A percentile compares a stretch with the other conserved stretches of the same genome.
These are phyloP conservation scores for Phytophthora capsici DNA, from an alignment of 352 stramenopile genomes.

Conservation along the genomic window DNA sequence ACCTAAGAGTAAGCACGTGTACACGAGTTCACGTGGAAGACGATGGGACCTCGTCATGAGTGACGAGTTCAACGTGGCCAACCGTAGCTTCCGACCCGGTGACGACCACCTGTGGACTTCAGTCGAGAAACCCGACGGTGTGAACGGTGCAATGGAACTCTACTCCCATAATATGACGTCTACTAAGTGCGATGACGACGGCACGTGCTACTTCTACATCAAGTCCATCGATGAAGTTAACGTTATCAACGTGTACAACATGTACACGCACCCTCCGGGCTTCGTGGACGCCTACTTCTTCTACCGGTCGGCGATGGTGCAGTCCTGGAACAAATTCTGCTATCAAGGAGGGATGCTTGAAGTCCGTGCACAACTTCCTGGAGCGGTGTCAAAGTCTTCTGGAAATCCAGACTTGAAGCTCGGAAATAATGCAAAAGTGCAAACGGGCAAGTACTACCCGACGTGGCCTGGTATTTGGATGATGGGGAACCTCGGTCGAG, in stretches of 20 bases:
- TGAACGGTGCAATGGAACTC: slow-evolving; percentile 88
- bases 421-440: slow-evolving; percentile 37
- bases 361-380: slow-evolving; percentile 86
- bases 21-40: slow-evolving; percentile 44
- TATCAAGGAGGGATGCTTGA: slow-evolving; percentile 94
- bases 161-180: slow-evolving; percentile 88
- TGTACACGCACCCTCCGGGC: slow-evolving; percentile 50
- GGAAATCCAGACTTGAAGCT: slow-evolving; percentile 49
- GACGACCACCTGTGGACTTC: slow-evolving; percentile 94
- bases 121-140: slow-evolving; percentile 93
- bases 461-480: slow-evolving; percentile 94
- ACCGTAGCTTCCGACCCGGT: slow-evolving; percentile 89
- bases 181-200: slow-evolving; percentile 47
- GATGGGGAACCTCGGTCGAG: slow-evolving; percentile 92
- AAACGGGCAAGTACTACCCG: slow-evolving; percentile 68
- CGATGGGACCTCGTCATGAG: slow-evolving; percentile 87
- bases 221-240: slow-evolving; percentile 44
- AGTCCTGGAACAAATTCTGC: slow-evolving; percentile 96
- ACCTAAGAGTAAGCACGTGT: slow-evolving; percentile 33
- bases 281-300: slow-evolving; percentile 52
- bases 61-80: slow-evolving; percentile 93
- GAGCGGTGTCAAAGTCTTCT: slow-evolving; percentile 60
- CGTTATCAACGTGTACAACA: slow-evolving; percentile 60
- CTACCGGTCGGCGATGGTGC: slow-evolving; percentile 84
- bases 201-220: slow-evolving; percentile 56